Base-by-base conservation (phyloP, 768 basidiomycete genomes). In the Agrocybe pediades region DNA sequence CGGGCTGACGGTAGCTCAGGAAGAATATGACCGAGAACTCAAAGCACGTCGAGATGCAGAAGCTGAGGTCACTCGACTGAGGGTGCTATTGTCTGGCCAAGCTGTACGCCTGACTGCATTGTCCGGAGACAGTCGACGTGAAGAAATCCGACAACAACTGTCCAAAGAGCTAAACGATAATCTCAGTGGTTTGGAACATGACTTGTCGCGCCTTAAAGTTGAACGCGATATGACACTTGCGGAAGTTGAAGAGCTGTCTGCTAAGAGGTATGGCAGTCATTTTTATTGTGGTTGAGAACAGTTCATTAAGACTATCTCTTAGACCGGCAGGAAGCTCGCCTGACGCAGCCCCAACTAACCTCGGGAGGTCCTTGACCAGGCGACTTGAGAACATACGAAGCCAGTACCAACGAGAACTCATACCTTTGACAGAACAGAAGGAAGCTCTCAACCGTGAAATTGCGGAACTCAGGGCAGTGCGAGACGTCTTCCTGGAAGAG, bases 21-120 rank as follows among this genome's bases (percentile, higher is more conserved):
- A 88, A 40, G 97, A 98, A 66, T 98, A 96, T 66, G 95, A 98
- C 65, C 84, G 84, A 47, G 97, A 98, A 69, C 78, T 95, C 29
- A 86, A 90, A 53, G 85, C 87, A 19, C 83, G 96, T 17, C 84
- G 92, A 16, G 95, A 98, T 58, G 90, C 92, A 1, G 95, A 98
- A 71, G 87, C 91, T 0, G 95, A 98, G 72, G 90, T 98, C 53
- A 88, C 88, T 20, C 82, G 90, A 39, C 74, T 99, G 21, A 77
- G 92, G 40, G 85, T 93, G 25, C 78, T 95, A 46, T 77, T 98
- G 19, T 90, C 94, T 52, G 92, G 93, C 5, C 96, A 98, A 68
- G 92, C 87, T 2, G 92, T 88, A 9, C 81, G 88, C 49, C 78
- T 99, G 19, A 90, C 90, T 5, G 84, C 92, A n/a, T 74, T 98